Evolutionary conservation across 1,139 yeast species (phyloP).

Genomic region (Hyphopichia pseudoburtonii): DNA sequence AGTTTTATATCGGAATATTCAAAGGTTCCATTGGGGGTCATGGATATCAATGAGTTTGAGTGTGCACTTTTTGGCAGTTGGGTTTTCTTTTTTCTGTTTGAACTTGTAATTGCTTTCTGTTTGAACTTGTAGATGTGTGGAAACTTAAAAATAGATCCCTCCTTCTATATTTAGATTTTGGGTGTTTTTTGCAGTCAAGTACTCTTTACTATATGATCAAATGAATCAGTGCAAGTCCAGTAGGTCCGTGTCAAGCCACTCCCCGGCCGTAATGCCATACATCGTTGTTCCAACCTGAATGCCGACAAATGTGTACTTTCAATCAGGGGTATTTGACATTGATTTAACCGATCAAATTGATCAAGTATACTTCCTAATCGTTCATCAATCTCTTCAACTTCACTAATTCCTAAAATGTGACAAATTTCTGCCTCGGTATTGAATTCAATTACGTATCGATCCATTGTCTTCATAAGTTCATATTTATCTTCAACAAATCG

Average conservation of each 20-base stretch:
- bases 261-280: background rate
- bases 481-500: background rate
- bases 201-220: background rate
- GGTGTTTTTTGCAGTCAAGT: no score
- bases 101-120: no score
- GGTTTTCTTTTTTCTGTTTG: no score
- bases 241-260: conserved; percentile 1
- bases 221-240: conserved; percentile 3
- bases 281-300: background rate
- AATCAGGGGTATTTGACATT: background rate
- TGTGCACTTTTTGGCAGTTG: no score
- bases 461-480: conserved; percentile 1
- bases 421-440: conserved; percentile 26
- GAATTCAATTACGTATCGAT: conserved; percentile 23
- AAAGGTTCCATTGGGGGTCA: no score
- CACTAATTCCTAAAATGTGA: conserved; percentile 24
- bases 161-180: no score
- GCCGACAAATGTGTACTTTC: background rate
- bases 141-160: no score
- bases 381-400: conserved; percentile 26
- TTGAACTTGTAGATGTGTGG: no score
- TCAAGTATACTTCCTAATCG: conserved; percentile 4
- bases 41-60: no score
- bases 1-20: no score
- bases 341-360: background rate